Evolutionary conservation across 768 basidiomycete genomes (phyloP), one percentile per base, ranked within the genome.

Genomic region (Lactifluus volemus): DNA sequence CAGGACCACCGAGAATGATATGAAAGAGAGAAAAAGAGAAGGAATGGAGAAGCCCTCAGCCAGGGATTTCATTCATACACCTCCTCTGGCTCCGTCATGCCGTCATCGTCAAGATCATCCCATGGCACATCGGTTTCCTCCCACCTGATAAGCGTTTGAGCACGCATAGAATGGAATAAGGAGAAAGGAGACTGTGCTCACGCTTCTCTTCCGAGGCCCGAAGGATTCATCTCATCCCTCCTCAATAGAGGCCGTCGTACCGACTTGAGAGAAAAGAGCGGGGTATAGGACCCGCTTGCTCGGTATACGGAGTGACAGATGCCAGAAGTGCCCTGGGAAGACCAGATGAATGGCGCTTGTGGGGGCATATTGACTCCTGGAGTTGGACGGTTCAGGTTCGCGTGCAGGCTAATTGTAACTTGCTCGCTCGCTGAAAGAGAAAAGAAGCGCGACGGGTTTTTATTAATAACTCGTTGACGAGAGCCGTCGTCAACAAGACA

Each of bases 101-200:
- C 56, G 8, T 62, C 61, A 0, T 62, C 61, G 12, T 62, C 44
- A 19, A 62, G 51, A 36, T 53, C 19, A 11, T 58, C 21, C 61
- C 61, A 58, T 5, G 61, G 61, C 29, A 58, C 56, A 11, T 53
- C 55, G 8, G 52, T n/a, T 11, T 62, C 56, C 12, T 34, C 38
- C 61, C 61, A 62, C 29, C 61, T 62, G n/a, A n/a, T 32, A 49
- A 41, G 30, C 11, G 15, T 11, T 30, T 57, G 19, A 62, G 51
- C 44, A 10, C 38, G n/a, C 42, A 30, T 42, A 19, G 19, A 29
- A 48, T 44, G 8, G n/a, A 34, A 36, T 6, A 36, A 8, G 39
- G 34, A 9, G 17, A 1, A 49, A 21, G 3, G 29, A 21, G 21
- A 9, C 25, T 34, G 32, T 12, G 34, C 61, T 42, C 39, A 62